Evolutionary conservation across 83 land plant species (phyloP), one percentile per base, ranked within the genome.

Genomic region (Thuja plicata): DNA sequence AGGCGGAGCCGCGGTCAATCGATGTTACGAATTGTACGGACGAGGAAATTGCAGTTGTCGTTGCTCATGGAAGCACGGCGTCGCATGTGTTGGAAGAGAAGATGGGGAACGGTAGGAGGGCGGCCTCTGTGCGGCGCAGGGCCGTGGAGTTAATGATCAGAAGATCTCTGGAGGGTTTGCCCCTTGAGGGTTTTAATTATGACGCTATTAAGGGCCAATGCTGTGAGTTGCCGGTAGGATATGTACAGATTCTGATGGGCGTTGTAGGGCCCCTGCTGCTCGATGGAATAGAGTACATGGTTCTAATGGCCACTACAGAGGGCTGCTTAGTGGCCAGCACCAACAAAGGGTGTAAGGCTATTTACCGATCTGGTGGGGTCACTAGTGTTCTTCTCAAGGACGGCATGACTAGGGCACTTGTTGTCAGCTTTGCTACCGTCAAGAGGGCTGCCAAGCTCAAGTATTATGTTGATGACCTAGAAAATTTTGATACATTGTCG

Each of bases 241-340:
- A 91, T 83, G 95, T 97, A 43, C 97, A 95, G 91, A 85, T 97
- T 87, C 98, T 97, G 15, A 96, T 97, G 77, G 98, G 98, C 32
- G 93, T 94, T 37, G 97, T 94, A 3, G 98, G 97, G 5, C 98
- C 98, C 48, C 90, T 96, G 84, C 50, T 95, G 89, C 93, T 96
- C 3, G 38, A 77, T 1, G 99, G 96, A 2, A n/a, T 17, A 32
- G 94, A 96, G 91, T 95, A 91, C 85, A 91, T 90, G 41, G 93
- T 96, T 24, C 99, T 97, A 19, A 97, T 97, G 99, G 99, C 99
- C 1, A 97, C 99, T 32, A 97, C 99, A 2, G 99, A 97, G 91
- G 99, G 99, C 3, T 97, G 99, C 81, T 87, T 97, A 62, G 96
- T 97, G 10, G 98, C 99, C 16, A 96, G 99, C 78, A 92, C 98